phyloP scores from a whole-genome alignment of 164 flowering plant species.

The Houttuynia cordata region DNA sequence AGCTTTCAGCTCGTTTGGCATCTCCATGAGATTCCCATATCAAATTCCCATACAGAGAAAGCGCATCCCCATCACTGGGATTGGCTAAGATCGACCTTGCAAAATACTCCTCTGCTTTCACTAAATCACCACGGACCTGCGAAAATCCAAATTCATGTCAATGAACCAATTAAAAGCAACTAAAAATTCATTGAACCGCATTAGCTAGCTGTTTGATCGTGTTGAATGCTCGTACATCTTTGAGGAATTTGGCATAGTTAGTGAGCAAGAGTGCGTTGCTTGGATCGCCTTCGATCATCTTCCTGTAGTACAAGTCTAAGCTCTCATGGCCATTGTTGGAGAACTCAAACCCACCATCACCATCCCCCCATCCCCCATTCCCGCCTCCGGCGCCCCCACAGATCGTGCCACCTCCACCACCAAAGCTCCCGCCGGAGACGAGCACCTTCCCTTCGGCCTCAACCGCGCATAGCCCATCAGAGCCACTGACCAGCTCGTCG shows the following conservation, averaged over 20 bases:
- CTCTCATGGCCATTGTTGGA: conserved; percentile 7
- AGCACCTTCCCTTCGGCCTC: not conserved
- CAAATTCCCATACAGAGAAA: conserved; percentile 63
- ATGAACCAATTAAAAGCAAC: not conserved
- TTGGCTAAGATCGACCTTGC: conserved; percentile 67
- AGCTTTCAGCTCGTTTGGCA: conserved; percentile 51
- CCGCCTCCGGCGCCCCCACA: not conserved
- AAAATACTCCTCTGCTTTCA: conserved; percentile 74
- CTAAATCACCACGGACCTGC: conserved; percentile 58
- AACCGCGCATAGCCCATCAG: not conserved
- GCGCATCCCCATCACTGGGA: conserved; percentile 51
- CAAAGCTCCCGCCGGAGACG: not conserved
- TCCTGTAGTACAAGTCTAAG: conserved; percentile 36
- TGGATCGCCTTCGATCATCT: conserved; percentile 54
- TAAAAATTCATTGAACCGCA: not conserved
- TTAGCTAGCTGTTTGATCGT: too few relatives aligned
- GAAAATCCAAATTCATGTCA: not conserved
- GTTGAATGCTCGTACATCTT: conserved; percentile 30
- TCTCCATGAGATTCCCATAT: conserved; percentile 64
- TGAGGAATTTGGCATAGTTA: conserved; percentile 51
- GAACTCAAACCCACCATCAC: conserved; percentile 1
- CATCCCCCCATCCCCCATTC: not conserved
- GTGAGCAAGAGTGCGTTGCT: conserved; percentile 40
- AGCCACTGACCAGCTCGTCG: conserved; percentile 15
- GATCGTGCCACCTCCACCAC: conserved; percentile 1